Base-by-base conservation (phyloP, 768 basidiomycete species). In the Leccinellum luteum region DNA sequence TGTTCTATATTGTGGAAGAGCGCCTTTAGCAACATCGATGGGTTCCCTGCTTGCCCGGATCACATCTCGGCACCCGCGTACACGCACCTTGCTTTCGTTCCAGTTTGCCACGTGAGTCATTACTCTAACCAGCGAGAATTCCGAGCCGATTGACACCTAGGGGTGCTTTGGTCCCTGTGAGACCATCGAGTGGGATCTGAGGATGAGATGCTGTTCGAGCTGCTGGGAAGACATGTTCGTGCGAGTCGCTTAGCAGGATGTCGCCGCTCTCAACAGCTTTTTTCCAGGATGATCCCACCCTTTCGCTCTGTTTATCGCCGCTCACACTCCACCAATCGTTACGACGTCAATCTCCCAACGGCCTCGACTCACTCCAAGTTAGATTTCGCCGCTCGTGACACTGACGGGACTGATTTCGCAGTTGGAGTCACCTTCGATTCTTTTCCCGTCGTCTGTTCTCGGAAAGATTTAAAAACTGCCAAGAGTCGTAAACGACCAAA, bases 51-150 rank as follows among this genome's bases (percentile, higher is more conserved):
- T 30, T 67, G 68, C 27, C 67, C 70, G 1, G 47, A 55, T 19
- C 61, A 66, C 28, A 61, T 72, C 32, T 70, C 73, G 10, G 63
- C 65, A 43, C 72, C 71, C 5, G 67, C 63, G 4, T 73, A 71
- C 58, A 67, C 64, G 3, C 55, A 64, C 44, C 64, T 76, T n/a
- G 60, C 66, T 6, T 75, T 69, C 34, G 60, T 63, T 51, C 52
- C 61, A 12, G 58, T 64, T 27, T 76, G 74, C 56, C 68, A 71
- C 50, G 75, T 75, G 52, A 53, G 69, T 55, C 7, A 17, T 17
- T 8, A 27, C 27, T 13, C 14, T 13, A 14, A 31, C n/a, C n/a
- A 19, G 14, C 38, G 23, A 21, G 13, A 17, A 6, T 17, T 23
- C 34, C 9, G 15, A 43, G 30, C 21, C 28, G 28, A 47, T 6